Evolutionary conservation across 345 rosid species (phyloP).

Genomic region (Cardamine resedifolia): DNA sequence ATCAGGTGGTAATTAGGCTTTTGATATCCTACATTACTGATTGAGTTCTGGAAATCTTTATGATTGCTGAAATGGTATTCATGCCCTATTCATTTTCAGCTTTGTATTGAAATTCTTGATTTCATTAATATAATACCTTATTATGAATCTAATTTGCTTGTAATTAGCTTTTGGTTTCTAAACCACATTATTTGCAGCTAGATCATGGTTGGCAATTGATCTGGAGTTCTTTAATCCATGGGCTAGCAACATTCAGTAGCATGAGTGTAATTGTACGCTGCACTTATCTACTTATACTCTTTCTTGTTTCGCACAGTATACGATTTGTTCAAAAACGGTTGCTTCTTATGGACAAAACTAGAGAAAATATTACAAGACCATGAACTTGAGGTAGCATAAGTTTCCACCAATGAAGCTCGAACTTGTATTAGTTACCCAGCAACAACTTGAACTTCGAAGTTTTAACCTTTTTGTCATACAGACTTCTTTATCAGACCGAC

Average conservation of each 20-base stretch:
- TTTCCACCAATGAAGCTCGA: slow-evolving; percentile 16
- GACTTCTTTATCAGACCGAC: too few relatives aligned
- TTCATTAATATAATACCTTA: background rate
- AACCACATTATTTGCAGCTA: slow-evolving; percentile 52
- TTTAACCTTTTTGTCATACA: background rate
- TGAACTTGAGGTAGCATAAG: slow-evolving; percentile 5
- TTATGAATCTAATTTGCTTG: slow-evolving; percentile 15
- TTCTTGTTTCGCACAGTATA: slow-evolving; percentile 10
- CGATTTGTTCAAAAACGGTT: background rate
- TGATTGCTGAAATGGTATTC: slow-evolving; percentile 6
- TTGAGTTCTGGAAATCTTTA: slow-evolving; percentile 10
- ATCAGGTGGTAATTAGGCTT: background rate
- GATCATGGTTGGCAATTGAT: slow-evolving; percentile 69
- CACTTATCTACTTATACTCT: slow-evolving; percentile 26
- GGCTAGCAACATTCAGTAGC: slow-evolving; percentile 76
- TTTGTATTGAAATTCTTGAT: slow-evolving; percentile 15
- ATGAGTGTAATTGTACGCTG: slow-evolving; percentile 65
- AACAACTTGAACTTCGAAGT: background rate
- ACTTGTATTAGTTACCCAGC: slow-evolving; percentile 2
- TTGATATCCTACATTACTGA: slow-evolving; percentile 4
- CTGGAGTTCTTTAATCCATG: slow-evolving; percentile 77
- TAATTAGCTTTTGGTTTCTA: slow-evolving; percentile 22
- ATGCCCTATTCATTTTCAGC: slow-evolving; percentile 2
- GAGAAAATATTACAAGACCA: background rate
- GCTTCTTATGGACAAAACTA: slow-evolving; percentile 8